These are phyloP conservation scores for Leucaena leucocephala DNA, from an alignment of 306 rosid species.

Conservation along the genomic window DNA sequence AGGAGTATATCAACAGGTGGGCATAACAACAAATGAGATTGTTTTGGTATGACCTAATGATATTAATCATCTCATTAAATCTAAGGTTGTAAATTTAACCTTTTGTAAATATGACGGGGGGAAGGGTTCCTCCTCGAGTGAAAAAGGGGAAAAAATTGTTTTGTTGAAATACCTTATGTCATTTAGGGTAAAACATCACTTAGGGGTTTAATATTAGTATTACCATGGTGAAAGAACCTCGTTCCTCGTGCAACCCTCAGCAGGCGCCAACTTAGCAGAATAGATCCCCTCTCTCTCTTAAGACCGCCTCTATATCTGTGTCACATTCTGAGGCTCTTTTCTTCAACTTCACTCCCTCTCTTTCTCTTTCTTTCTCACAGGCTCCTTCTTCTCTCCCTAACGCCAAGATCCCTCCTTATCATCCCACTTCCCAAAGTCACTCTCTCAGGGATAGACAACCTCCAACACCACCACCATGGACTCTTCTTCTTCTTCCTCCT, in stretches of 20 bases:
- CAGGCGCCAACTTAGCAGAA: constrained; percentile 26
- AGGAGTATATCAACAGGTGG: no score
- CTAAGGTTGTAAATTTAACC: no score
- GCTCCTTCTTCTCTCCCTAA: constrained; percentile 9
- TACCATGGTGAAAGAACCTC: constrained; percentile 41
- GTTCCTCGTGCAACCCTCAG: constrained; percentile 53
- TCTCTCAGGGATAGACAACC: not conserved
- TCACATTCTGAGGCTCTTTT: constrained; percentile 39
- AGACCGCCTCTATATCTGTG: constrained; percentile 70
- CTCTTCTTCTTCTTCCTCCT: constrained; percentile 44
- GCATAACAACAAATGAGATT: no score
- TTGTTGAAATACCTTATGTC: no score
- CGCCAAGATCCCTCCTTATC: constrained; percentile 11
- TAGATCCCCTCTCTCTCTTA: not conserved
- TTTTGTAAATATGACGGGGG: no score
- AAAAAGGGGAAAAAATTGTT: no score
- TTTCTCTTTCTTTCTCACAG: constrained; percentile 25
- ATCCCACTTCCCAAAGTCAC: constrained; percentile 67
- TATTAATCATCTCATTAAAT: no score
- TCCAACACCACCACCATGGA: constrained; percentile 42
- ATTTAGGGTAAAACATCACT: not conserved
- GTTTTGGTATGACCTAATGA: no score
- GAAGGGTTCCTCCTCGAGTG: no score
- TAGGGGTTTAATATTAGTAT: not conserved
- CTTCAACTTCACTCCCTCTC: constrained; percentile 1